Conservation (phyloP, 2,329 filamentous ascomycete species). For the Dactylellina drechsleri region DNA sequence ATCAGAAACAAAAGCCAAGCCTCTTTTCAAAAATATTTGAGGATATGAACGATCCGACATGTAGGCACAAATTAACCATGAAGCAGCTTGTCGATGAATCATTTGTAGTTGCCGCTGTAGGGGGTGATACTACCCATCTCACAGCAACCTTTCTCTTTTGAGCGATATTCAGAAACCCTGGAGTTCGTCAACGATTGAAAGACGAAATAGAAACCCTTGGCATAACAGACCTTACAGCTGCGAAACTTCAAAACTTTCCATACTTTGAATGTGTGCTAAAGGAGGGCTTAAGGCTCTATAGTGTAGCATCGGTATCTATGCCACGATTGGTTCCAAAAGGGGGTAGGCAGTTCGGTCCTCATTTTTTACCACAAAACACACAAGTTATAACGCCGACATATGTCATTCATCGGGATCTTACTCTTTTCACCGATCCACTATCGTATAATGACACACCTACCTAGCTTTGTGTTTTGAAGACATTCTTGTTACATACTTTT, state of each 20-base stretch:
- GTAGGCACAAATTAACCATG: slow-evolving; percentile 12
- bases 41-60: slow-evolving; percentile 15
- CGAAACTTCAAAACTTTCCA: slow-evolving; percentile 12
- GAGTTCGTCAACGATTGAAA: slow-evolving; percentile 6
- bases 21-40: slow-evolving; percentile 14
- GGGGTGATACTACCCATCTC: slow-evolving; percentile 3
- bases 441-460: too few species aligned
- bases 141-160: slow-evolving; percentile 10
- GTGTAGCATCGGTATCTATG: slow-evolving; percentile 1
- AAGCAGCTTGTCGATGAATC: slow-evolving; percentile 8
- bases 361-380: slow-evolving; percentile 20
- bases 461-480: too few species aligned
- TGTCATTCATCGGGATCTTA: not conserved
- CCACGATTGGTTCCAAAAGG: slow-evolving; percentile 16
- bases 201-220: not conserved
- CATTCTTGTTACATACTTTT: too few species aligned
- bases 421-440: too few species aligned
- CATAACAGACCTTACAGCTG: not conserved
- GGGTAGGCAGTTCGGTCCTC: slow-evolving; percentile 24
- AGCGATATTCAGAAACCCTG: slow-evolving; percentile 1
- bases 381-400: slow-evolving; percentile 1
- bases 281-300: slow-evolving; percentile 29
- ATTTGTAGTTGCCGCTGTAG: not conserved
- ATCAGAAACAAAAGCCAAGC: slow-evolving; percentile 15
- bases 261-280: slow-evolving; percentile 19